These are phyloP conservation scores for Kuraishia capsulata DNA, from an alignment of 805 yeast genomes.

Conservation along the genomic window DNA sequence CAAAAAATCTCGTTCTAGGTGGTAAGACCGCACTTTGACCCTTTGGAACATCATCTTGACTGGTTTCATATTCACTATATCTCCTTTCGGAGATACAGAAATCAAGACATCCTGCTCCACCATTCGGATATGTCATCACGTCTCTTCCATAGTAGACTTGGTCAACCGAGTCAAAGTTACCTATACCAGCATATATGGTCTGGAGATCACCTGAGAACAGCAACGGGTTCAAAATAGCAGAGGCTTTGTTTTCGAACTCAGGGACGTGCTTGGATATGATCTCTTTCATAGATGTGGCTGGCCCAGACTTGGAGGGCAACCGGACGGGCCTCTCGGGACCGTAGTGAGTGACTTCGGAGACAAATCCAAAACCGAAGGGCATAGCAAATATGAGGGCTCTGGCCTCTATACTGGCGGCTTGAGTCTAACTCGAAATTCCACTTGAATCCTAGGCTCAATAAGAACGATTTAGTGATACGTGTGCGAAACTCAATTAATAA, in stretches of 20 bases:
- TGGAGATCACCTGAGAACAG: slow-evolving; percentile 70
- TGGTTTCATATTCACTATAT: slow-evolving; percentile 16
- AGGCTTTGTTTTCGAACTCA: slow-evolving; percentile 35
- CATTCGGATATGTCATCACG: slow-evolving; percentile 47
- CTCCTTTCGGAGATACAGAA: slow-evolving; percentile 41
- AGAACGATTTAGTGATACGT: too few species aligned
- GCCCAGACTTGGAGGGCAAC: slow-evolving; percentile 6
- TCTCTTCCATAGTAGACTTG: slow-evolving; percentile 69
- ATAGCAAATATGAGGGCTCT: background rate
- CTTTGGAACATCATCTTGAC: slow-evolving; percentile 3
- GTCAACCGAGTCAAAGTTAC: slow-evolving; percentile 41
- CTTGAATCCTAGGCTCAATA: too few species aligned
- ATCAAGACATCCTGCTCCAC: slow-evolving; percentile 69
- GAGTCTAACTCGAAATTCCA: too few species aligned
- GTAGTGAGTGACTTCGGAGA: slow-evolving; percentile 3
- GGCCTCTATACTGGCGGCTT: too few species aligned
- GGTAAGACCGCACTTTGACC: slow-evolving; percentile 22
- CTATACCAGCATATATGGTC: slow-evolving; percentile 58
- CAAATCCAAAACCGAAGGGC: slow-evolving; percentile 7
- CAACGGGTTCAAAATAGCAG: slow-evolving; percentile 51
- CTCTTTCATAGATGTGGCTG: slow-evolving; percentile 8
- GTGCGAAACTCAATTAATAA: too few species aligned
- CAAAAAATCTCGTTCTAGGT: slow-evolving; percentile 42
- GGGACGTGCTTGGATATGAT: slow-evolving; percentile 24
- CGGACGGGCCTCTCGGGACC: slow-evolving; percentile 7